A percentile compares a stretch with the other conserved stretches of the same genome.
Conservation (phyloP, 495 filamentous ascomycete genomes). For the Lasiosphaeria hispida region DNA sequence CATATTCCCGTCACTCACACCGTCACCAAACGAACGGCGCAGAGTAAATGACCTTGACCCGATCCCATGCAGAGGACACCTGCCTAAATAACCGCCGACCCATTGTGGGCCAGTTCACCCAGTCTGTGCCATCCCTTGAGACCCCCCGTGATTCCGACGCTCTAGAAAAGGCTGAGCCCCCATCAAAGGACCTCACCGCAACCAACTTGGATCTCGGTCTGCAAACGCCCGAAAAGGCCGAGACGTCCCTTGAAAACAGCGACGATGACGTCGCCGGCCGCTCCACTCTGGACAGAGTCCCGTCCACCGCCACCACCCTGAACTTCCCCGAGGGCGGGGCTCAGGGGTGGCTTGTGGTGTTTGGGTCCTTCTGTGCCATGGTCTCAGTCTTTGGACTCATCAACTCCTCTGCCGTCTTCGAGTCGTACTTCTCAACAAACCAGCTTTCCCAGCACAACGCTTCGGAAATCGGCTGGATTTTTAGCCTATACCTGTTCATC, state of each 20-base stretch:
- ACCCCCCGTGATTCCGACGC: conserved; percentile 9
- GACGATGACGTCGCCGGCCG: conserved; percentile 3
- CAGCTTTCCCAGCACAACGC: conserved; percentile 55
- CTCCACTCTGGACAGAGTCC: conserved; percentile 2
- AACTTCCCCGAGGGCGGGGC: conserved; percentile 61
- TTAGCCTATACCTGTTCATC: conserved; percentile 59
- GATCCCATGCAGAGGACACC: conserved; percentile 41
- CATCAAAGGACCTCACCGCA: not conserved
- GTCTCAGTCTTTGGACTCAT: conserved; percentile 63
- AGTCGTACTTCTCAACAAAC: conserved; percentile 59
- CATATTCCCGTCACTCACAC: not conserved
- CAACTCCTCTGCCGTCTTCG: conserved; percentile 61
- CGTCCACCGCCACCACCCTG: conserved; percentile 20
- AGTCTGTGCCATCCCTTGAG: conserved; percentile 6
- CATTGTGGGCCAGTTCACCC: conserved; percentile 10
- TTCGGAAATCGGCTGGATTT: conserved; percentile 64
- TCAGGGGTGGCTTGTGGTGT: conserved; percentile 59
- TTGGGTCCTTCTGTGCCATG: conserved; percentile 61
- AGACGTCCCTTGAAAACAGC: not conserved
- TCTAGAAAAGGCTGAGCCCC: conserved; percentile 5
- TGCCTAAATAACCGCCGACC: conserved; percentile 41
- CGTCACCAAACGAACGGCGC: not conserved
- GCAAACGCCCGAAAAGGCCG: not conserved
- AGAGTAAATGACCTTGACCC: conserved; percentile 26
- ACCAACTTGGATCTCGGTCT: conserved; percentile 7